Base-by-base conservation (phyloP, 2,329 filamentous ascomycete species). In the Penicillium digitatum region DNA sequence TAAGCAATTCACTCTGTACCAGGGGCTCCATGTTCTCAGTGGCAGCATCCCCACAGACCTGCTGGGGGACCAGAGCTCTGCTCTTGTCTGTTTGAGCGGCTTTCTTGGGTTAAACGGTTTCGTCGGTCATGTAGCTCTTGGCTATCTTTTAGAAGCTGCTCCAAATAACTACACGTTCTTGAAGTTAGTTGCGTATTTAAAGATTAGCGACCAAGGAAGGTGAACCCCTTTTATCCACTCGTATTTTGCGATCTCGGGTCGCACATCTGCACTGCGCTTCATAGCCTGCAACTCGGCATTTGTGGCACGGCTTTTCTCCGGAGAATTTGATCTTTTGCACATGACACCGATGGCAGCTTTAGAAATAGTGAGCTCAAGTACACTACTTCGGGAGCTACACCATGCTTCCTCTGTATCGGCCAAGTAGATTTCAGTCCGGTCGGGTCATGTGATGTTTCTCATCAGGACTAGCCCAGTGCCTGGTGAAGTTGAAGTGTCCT, bases 251-350 rank as follows among this genome's bases (percentile, higher is more conserved):
- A 39, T 76, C 74, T 12, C 71, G 71, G 12, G 64, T 55, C 5
- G 70, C 66, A 55, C 75, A 76, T 18, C 63, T 57, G 39, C 74
- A 76, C 31, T 70, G 63, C 9, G 58, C 59, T 0, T 59, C 64
- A 44, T 66, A 67, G 3, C 69, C 70, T 2, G 67, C 65, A 16
- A 64, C 56, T 37, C 62, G 59, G 54, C 74, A 76, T 18, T 69
- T 66, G 14, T 65, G 62, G 49, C 75, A 77, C 4, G 75, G 75
- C n/a, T 70, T 66, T 20, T 69, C 66, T 1, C 74, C 74, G 0
- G 74, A 76, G 52, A 75, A 77, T 57, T 73, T 76, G 29, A 75
- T 72, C 52, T 77, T 77, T n/a, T 75, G 74, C 0, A 64, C 54
- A 60, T 76, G 74, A 39, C 74, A 76, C 48, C 73, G 64, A 56